These are phyloP conservation scores for Pseudoneurospora amorphoporcata DNA, from an alignment of 495 filamentous ascomycete genomes.

Conservation along the genomic window DNA sequence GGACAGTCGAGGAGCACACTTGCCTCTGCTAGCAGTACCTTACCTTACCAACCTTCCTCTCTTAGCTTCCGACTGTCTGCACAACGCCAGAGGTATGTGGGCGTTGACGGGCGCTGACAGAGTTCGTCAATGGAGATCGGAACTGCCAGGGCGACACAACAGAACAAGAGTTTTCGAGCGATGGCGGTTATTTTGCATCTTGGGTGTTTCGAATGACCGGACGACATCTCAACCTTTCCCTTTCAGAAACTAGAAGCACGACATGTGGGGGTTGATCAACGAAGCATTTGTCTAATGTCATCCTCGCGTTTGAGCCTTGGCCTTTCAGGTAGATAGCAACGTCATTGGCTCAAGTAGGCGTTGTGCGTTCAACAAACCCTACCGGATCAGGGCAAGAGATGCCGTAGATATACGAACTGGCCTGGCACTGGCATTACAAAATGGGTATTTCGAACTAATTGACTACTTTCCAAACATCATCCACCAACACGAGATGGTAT, in stretches of 20 bases:
- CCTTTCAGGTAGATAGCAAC: background rate
- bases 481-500: background rate
- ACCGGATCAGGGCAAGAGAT: background rate
- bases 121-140: too few species aligned
- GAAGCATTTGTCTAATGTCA: too few species aligned
- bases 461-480: background rate
- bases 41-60: background rate
- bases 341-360: background rate
- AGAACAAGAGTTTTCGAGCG: background rate
- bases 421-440: background rate
- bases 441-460: background rate
- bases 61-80: background rate
- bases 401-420: background rate
- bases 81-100: background rate
- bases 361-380: background rate
- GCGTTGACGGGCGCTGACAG: background rate
- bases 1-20: background rate
- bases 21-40: too few species aligned
- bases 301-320: background rate
- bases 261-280: too few species aligned
- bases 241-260: too few species aligned
- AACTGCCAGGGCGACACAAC: background rate
- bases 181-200: background rate
- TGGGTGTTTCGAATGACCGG: fast-evolving
- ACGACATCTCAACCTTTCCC: too few species aligned